Evolutionary conservation across 2,329 filamentous ascomycete genomes (phyloP).

Genomic region (Trichoderma lentiforme): DNA sequence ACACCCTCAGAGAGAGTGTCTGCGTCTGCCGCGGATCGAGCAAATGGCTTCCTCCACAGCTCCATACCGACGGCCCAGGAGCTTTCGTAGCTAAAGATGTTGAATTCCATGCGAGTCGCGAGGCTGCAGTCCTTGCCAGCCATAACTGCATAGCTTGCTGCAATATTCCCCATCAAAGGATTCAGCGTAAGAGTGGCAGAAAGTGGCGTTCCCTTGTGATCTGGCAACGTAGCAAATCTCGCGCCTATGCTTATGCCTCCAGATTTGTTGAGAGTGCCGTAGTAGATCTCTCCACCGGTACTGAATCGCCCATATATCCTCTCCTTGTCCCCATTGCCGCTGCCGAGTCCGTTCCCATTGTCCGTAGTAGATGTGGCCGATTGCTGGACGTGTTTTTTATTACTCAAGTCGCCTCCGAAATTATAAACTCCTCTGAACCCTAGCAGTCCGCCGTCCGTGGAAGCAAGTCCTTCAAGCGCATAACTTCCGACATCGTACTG

Average conservation of each 20-base stretch:
- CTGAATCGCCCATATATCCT: slow-evolving; percentile 79
- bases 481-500: slow-evolving; percentile 86
- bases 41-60: slow-evolving; percentile 70
- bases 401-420: slow-evolving; percentile 69
- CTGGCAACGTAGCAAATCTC: slow-evolving; percentile 82
- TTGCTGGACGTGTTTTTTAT: background rate
- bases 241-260: slow-evolving; percentile 86
- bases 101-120: slow-evolving; percentile 92
- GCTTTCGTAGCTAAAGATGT: slow-evolving; percentile 97
- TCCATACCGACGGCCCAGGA: slow-evolving; percentile 90
- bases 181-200: slow-evolving; percentile 92
- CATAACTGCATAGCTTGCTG: slow-evolving; percentile 85
- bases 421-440: slow-evolving; percentile 91
- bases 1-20: slow-evolving; percentile 18
- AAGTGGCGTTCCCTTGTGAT: slow-evolving; percentile 79
- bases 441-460: slow-evolving; percentile 85
- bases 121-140: slow-evolving; percentile 80
- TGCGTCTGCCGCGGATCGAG: slow-evolving; percentile 37
- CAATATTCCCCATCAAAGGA: slow-evolving; percentile 89
- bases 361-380: slow-evolving; percentile 6
- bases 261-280: slow-evolving; percentile 90
- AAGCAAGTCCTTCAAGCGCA: slow-evolving; percentile 84
- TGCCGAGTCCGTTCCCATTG: slow-evolving; percentile 24
- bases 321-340: slow-evolving; percentile 45
- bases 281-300: slow-evolving; percentile 90